A percentile compares a stretch with the other conserved stretches of the same genome.
These are phyloP conservation scores for Penicillium hesseltinei DNA, from an alignment of 2,329 filamentous ascomycete species.

Conservation along the genomic window DNA sequence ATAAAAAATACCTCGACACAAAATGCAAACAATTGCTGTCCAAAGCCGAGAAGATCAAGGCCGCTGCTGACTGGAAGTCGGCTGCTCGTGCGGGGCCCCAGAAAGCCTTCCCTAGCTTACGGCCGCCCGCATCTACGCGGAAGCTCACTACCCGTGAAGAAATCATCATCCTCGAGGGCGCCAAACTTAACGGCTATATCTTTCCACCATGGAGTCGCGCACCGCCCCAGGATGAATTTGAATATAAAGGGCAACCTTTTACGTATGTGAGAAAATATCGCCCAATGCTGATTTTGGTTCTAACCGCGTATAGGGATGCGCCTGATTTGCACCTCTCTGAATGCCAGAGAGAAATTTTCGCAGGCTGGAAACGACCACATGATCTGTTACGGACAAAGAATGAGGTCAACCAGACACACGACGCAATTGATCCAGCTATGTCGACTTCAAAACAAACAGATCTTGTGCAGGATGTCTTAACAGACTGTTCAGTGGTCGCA, in stretches of 20 bases:
- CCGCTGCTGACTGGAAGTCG: slow-evolving; percentile 32
- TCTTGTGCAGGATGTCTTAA: slow-evolving; percentile 90
- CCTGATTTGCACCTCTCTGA: slow-evolving; percentile 69
- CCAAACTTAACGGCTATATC: slow-evolving; percentile 74
- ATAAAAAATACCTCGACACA: slow-evolving; percentile 64
- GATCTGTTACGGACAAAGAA: slow-evolving; percentile 58
- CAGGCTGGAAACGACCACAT: slow-evolving; percentile 74
- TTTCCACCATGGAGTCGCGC: slow-evolving; percentile 81
- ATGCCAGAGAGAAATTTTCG: slow-evolving; percentile 72
- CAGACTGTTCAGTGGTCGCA: slow-evolving; percentile 95
- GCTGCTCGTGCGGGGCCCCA: slow-evolving; percentile 18
- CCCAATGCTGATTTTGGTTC: slow-evolving; percentile 15
- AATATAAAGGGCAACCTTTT: slow-evolving; percentile 55
- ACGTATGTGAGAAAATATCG: slow-evolving; percentile 52
- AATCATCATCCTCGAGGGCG: slow-evolving; percentile 72
- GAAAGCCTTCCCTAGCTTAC: slow-evolving; percentile 35
- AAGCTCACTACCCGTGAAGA: slow-evolving; percentile 68
- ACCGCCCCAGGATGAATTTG: slow-evolving; percentile 63
- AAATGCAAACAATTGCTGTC: slow-evolving; percentile 70
- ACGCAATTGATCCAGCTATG: slow-evolving; percentile 52
- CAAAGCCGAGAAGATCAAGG: slow-evolving; percentile 74
- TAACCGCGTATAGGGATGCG: slow-evolving; percentile 58
- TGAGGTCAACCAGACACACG: slow-evolving; percentile 25
- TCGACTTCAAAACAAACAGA: slow-evolving; percentile 62
- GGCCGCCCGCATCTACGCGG: slow-evolving; percentile 55